Evolutionary conservation across 139 green algal genomes (phyloP), one percentile per base, ranked within the genome.

Genomic region (Chlorella sp.): DNA sequence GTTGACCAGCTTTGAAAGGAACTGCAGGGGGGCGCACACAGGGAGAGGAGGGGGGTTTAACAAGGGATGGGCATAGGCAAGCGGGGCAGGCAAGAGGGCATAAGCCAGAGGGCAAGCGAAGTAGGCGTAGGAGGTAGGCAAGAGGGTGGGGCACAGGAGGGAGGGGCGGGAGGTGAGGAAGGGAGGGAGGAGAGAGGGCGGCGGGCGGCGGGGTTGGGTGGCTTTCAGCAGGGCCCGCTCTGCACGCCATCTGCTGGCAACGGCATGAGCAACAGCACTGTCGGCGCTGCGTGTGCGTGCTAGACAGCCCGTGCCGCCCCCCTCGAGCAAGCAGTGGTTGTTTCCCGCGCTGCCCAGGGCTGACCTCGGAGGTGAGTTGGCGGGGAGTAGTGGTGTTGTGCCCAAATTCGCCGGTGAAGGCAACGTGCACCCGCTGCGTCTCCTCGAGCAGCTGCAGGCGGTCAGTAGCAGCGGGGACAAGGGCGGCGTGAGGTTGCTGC

Each of bases 391-490:
- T 93, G 76, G 95, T 91, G 81, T 97, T 86, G n/a, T 89, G 91
- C 1, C 98, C 98, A 94, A 99, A 99, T 69, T 97, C 95, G n/a
- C 97, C 98, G 37, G 91, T 94, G 36, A 99, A 96, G 11, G 94
- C 95, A 34, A 99, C 92, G 71, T 93, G 92, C 30, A 99, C 94
- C 61, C 53, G 66, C 68, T 53, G 89, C 32, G 73, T 88, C 89
- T 86, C 89, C 69, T 91, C 93, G 40, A 93, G 89, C 66, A 90
- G 89, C 77, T 94, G 93, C 68, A 81, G 39, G 32, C 2, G 66
- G 28, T 57, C 32, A 71, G 66, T 7, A 32, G 37, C 22, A 88
- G 12, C 37, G 21, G 2, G 11, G 15, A 37, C 48, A 37, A 37
- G 34, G 19, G 48, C 1, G 48, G 3, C 28, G 32, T 42, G 48